Base-by-base conservation (phyloP, 441 rosid species). In the Erodium trifolium region DNA sequence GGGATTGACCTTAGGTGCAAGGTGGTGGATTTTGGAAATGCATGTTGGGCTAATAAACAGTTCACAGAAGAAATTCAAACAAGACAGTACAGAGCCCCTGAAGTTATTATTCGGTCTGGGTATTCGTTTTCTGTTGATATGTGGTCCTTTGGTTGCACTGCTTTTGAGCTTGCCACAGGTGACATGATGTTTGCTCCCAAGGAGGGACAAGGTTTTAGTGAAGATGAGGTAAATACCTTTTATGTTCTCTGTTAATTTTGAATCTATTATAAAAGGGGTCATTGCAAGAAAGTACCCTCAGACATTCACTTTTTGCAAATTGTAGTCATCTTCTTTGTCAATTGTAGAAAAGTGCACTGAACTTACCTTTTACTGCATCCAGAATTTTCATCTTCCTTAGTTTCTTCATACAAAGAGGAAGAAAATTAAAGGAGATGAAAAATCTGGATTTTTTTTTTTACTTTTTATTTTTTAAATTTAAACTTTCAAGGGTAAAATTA, bases 141-240 rank as follows among this genome's bases (percentile, higher is more conserved):
- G 73, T 86, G 93, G 93, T 88, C 93, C 51, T 79, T 88, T 71
- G 93, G 89, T 27, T 86, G 93, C 68, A 88, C 86, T 78, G 86
- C 82, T 70, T 88, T 88, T 70, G 93, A 88, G 76, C 82, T 86
- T 41, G 85, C 85, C 27, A 83, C 93, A 0, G 91, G 91, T 3
- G 93, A 86, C 68, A 88, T 88, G 64, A 87, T 88, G 4, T 86
- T 88, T 23, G 91, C 86, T 81, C 93, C 93, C 73, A 90, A 86
- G 78, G 81, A 89, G 29, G 91, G 91, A 69, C 89, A 88, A 67
- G 86, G 86, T 69, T 88, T 71, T 68, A 89, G 85, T 8, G 80
- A 85, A 67, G 93, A 88, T 78, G 93, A 88, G 89, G 93, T 83
- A 80, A 19, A 49, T 13, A 49, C 14, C 55, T 49, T 49, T 49